Conservation (phyloP, 306 rosid genomes). For the Casuarina equisetifolia region DNA sequence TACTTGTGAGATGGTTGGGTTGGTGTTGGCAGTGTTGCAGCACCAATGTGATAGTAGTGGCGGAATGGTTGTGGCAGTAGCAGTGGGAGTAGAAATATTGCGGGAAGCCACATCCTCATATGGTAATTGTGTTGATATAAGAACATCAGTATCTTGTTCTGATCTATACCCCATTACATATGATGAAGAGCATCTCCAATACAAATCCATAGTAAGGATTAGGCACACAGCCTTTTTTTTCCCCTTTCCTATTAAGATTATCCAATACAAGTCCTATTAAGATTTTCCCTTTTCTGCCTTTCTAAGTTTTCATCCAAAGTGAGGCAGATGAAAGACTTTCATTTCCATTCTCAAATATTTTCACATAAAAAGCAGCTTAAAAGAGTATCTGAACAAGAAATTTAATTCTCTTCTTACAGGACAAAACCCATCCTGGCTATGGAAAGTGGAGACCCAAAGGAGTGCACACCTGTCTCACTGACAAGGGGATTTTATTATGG, state of each 20-base stretch:
- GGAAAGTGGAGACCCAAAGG: conserved; percentile 18
- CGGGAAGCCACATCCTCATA: background rate
- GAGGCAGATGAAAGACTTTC: background rate
- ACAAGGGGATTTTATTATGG: conserved; percentile 75
- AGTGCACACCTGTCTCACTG: conserved; percentile 87
- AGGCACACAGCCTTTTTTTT: background rate
- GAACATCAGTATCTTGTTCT: background rate
- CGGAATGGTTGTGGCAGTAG: background rate
- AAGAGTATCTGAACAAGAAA: conserved; percentile 1
- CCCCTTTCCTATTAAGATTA: background rate
- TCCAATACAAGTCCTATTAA: background rate
- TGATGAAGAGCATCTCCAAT: background rate
- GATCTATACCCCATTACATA: background rate
- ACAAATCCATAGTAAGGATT: background rate
- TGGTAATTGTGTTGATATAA: background rate
- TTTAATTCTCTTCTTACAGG: background rate
- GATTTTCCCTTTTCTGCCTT: background rate
- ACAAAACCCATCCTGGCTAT: background rate
- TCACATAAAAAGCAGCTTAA: background rate
- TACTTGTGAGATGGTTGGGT: background rate
- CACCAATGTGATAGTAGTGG: background rate
- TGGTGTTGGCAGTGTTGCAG: conserved; percentile 6
- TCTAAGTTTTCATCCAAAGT: conserved; percentile 9
- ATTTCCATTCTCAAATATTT: conserved; percentile 2
- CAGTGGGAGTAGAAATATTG: background rate